Percentiles rank a stretch among this genome's conserved stretches.
phyloP scores from a whole-genome alignment of 768 basidiomycete species.

The Pleurotus djamor region DNA sequence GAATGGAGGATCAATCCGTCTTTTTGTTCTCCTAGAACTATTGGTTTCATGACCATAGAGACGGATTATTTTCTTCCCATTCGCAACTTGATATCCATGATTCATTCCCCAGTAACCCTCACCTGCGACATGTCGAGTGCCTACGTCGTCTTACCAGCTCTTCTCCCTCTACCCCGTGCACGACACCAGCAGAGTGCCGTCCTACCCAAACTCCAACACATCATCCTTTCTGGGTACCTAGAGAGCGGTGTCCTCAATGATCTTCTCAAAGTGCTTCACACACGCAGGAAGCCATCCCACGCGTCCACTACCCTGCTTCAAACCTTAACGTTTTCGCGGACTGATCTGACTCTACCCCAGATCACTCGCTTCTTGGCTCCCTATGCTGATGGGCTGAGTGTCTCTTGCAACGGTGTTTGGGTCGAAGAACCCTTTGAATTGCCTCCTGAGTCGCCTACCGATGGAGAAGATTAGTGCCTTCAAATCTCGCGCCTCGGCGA shows the following conservation, averaged over 20 bases:
- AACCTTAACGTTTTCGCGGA: not conserved
- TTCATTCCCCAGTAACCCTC: not conserved
- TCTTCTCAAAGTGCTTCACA: not conserved
- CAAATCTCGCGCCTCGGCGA: too few relatives aligned
- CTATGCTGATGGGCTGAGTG: too few relatives aligned
- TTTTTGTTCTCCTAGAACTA: not conserved
- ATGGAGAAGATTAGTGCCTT: too few relatives aligned
- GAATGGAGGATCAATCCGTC: not conserved
- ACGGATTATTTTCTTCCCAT: not conserved
- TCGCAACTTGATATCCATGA: not conserved
- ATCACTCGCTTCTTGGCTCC: not conserved
- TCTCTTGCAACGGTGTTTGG: too few relatives aligned
- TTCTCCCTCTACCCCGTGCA: not conserved
- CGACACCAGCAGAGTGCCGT: not conserved
- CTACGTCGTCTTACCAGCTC: not conserved
- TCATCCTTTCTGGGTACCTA: not conserved
- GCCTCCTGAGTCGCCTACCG: too few relatives aligned
- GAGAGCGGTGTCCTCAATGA: not conserved
- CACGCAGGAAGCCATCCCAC: not conserved
- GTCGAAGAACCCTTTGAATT: too few relatives aligned
- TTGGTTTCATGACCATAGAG: not conserved
- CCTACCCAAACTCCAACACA: not conserved
- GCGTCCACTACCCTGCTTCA: not conserved
- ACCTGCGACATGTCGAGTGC: not conserved
- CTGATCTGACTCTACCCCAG: not conserved